Evolutionary conservation across 139 green algal species (phyloP).

Genomic region (Ulvella scutata): DNA sequence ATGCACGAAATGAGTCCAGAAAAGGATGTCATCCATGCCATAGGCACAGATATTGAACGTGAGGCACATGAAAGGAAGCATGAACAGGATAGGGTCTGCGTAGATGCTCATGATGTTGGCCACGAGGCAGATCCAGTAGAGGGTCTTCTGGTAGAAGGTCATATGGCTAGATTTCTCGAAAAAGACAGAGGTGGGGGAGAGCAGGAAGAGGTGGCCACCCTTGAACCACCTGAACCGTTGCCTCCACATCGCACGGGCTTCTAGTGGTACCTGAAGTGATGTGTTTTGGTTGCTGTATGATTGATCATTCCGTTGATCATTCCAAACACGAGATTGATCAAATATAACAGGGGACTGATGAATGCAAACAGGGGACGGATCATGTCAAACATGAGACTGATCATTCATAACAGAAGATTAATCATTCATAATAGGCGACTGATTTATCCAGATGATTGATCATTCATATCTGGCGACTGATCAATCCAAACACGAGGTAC

Average conservation of each 20-base stretch:
- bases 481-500: too few species aligned
- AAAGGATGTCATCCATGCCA: not conserved
- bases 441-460: too few species aligned
- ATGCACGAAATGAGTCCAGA: not conserved
- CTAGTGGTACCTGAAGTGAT: not conserved
- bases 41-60: not conserved
- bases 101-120: not conserved
- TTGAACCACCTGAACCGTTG: not conserved
- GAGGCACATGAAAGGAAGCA: conserved; percentile 2
- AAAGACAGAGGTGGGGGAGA: not conserved
- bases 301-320: too few species aligned
- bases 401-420: too few species aligned
- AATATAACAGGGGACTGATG: too few species aligned
- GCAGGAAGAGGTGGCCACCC: not conserved
- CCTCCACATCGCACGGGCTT: not conserved
- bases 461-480: too few species aligned
- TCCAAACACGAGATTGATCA: too few species aligned
- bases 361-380: too few species aligned
- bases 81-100: not conserved
- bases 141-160: not conserved
- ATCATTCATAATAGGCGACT: too few species aligned
- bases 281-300: too few species aligned
- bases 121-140: not conserved
- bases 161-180: not conserved
- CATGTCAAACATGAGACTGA: too few species aligned